A percentile compares a stretch with the other conserved stretches of the same genome.
Evolutionary conservation across 2,329 filamentous ascomycete species (phyloP).

Genomic region (Catunica adiposa): DNA sequence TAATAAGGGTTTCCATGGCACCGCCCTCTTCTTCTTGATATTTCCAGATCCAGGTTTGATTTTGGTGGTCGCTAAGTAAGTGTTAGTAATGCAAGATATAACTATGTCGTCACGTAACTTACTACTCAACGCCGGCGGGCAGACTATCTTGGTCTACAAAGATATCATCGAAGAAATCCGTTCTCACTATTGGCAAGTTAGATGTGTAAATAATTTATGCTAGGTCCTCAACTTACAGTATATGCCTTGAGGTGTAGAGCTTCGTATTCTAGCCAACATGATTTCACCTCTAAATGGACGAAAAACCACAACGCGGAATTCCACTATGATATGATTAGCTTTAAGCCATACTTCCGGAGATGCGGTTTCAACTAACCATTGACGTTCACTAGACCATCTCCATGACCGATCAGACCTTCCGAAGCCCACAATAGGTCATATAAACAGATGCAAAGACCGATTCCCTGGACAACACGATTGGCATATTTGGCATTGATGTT

Average conservation of each 20-base stretch:
- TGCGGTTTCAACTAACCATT: conserved; percentile 66
- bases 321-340: conserved; percentile 37
- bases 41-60: conserved; percentile 75
- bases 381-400: conserved; percentile 80
- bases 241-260: conserved; percentile 55
- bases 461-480: conserved; percentile 87
- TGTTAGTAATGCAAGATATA: conserved; percentile 17
- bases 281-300: conserved; percentile 92
- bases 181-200: conserved; percentile 32
- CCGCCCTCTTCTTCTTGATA: conserved; percentile 35
- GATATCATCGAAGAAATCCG: conserved; percentile 91
- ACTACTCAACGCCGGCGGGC: conserved; percentile 64
- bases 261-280: conserved; percentile 67
- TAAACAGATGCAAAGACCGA: conserved; percentile 83
- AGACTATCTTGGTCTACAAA: conserved; percentile 60
- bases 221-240: conserved; percentile 35
- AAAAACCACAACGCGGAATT: conserved; percentile 87
- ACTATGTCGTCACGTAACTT: conserved; percentile 21
- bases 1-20: conserved; percentile 48
- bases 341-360: too few relatives aligned
- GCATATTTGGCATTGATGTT: conserved; percentile 95
- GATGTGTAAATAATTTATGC: background rate
- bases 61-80: conserved; percentile 45
- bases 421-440: conserved; percentile 82
- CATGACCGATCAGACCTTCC: conserved; percentile 86